Evolutionary conservation across 352 stramenopile genomes (phyloP).

Genomic region (Pythium biforme): DNA sequence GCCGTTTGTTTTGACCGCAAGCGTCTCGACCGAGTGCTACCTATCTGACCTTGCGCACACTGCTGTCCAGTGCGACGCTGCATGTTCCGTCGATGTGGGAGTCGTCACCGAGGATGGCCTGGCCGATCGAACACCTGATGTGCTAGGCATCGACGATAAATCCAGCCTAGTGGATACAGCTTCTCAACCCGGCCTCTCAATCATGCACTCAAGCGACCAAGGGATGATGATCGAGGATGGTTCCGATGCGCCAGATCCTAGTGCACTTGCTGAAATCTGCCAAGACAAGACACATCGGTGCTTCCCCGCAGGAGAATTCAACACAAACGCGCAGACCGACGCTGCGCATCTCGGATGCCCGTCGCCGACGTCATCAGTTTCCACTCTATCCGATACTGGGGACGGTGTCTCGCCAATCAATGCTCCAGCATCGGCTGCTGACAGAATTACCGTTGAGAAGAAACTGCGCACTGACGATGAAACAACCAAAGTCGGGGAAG

Average conservation of each 20-base stretch:
- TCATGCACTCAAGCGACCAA: not conserved
- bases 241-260: too few species aligned
- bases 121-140: not conserved
- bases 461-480: not conserved
- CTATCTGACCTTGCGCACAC: not conserved
- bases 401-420: not conserved
- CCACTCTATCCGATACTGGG: not conserved
- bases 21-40: not conserved
- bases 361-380: not conserved
- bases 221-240: not conserved
- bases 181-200: not conserved
- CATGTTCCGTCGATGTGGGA: not conserved
- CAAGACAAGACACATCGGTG: not conserved
- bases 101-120: not conserved
- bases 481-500: not conserved
- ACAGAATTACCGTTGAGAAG: not conserved
- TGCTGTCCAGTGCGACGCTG: not conserved
- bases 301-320: not conserved
- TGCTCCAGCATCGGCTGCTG: not conserved
- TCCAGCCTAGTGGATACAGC: not conserved
- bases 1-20: not conserved
- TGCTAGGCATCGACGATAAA: not conserved
- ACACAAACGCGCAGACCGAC: not conserved
- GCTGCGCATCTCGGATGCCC: not conserved
- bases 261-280: not conserved